Percentiles rank a stretch among this genome's conserved stretches.
Conservation (phyloP, 805 yeast species). For the Cephaloascus albidus region DNA sequence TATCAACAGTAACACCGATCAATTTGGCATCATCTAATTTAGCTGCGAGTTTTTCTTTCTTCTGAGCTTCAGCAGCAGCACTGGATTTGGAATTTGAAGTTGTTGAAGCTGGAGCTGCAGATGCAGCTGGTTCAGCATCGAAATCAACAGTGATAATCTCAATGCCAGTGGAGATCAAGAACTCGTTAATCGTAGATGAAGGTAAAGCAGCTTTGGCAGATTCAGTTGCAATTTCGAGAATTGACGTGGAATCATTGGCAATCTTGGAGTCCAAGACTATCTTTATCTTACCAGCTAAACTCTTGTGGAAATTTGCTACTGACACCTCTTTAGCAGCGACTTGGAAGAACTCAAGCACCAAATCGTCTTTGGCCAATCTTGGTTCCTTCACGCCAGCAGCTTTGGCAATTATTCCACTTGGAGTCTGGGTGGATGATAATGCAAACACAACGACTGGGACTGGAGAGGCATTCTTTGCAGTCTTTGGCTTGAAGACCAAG, state of each 20-base stretch:
- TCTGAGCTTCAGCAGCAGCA: conserved; percentile 18
- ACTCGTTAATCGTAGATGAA: conserved; percentile 36
- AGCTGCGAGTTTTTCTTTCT: conserved; percentile 35
- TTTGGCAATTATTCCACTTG: conserved; percentile 54
- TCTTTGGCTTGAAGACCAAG: conserved; percentile 84
- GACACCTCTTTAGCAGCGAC: conserved; percentile 54
- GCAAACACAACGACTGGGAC: conserved; percentile 80
- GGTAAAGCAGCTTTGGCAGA: conserved; percentile 41
- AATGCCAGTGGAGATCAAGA: conserved; percentile 38
- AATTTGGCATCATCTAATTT: conserved; percentile 77
- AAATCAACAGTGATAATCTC: conserved; percentile 49
- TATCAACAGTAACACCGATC: conserved; percentile 94
- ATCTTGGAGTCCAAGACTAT: conserved; percentile 49
- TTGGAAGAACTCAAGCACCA: conserved; percentile 55
- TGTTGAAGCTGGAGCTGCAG: conserved; percentile 14
- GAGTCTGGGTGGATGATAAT: conserved; percentile 58
- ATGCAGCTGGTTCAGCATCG: conserved; percentile 25
- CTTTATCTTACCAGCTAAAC: conserved; percentile 46
- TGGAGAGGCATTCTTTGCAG: conserved; percentile 71
- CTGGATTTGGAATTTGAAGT: conserved; percentile 5
- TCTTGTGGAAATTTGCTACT: conserved; percentile 39
- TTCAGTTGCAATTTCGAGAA: conserved; percentile 39
- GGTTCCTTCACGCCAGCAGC: conserved; percentile 74
- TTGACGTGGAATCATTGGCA: conserved; percentile 21
- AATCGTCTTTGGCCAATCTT: conserved; percentile 76